A percentile compares a stretch with the other conserved stretches of the same genome.
phyloP scores from a whole-genome alignment of 148 eudicot species.

The Persicaria tinctoria region DNA sequence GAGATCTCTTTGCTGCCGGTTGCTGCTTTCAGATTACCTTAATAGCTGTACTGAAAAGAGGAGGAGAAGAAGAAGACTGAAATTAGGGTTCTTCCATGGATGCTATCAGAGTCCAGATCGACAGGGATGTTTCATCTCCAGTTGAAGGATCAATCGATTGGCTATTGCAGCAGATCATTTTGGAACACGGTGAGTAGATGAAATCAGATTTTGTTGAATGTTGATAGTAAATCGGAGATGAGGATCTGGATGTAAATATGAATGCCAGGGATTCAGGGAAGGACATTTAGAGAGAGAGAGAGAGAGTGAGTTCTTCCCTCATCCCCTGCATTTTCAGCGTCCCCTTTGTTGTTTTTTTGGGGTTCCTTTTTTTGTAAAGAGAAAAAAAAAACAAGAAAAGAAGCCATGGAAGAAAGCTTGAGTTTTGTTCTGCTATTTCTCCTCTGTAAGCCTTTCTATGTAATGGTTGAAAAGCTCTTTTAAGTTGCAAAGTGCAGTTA shows the following conservation, averaged over 20 bases:
- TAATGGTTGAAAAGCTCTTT: background rate
- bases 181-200: background rate
- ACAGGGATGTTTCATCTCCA: background rate
- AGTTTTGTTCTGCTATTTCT: background rate
- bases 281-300: too few relatives aligned
- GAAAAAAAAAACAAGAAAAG: background rate
- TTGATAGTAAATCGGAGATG: background rate
- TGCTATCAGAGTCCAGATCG: conserved; percentile 6
- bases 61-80: background rate
- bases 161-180: background rate
- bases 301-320: too few relatives aligned
- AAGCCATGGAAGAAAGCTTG: background rate
- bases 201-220: background rate
- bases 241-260: background rate
- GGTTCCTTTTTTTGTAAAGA: background rate
- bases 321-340: background rate
- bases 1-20: background rate
- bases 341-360: background rate
- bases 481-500: background rate
- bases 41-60: background rate
- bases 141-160: too few relatives aligned
- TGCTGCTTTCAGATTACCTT: background rate
- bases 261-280: too few relatives aligned
- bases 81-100: background rate
- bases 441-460: conserved; percentile 7